Conservation (phyloP, 2,329 filamentous ascomycete species). For the Ambrosiella cleistominuta region DNA sequence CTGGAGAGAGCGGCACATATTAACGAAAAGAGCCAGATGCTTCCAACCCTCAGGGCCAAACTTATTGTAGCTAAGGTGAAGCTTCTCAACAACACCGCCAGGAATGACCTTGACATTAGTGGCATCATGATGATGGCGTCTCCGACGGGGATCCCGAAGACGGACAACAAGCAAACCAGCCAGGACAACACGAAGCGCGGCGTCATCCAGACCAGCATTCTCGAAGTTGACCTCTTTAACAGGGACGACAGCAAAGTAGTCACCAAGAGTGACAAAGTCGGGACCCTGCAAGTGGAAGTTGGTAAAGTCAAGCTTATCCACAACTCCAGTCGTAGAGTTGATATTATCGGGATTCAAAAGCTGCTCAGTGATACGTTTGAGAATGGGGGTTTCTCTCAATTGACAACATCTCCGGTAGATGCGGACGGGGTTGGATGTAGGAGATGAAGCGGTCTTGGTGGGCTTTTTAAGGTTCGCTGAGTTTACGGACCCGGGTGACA, state of each 20-base stretch:
- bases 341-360: conserved; percentile 54
- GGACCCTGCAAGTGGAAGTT: conserved; percentile 68
- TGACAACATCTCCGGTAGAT: conserved; percentile 94
- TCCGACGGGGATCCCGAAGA: conserved; percentile 36
- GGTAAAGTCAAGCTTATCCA: conserved; percentile 67
- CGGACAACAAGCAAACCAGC: conserved; percentile 72
- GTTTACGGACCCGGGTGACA: conserved; percentile 14
- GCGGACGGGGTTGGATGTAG: conserved; percentile 77
- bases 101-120: conserved; percentile 26
- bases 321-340: conserved; percentile 50
- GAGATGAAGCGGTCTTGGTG: conserved; percentile 24
- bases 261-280: conserved; percentile 73
- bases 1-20: conserved; percentile 75
- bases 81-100: conserved; percentile 64
- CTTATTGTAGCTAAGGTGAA: conserved; percentile 84
- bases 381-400: conserved; percentile 74
- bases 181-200: conserved; percentile 70
- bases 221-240: conserved; percentile 74
- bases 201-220: conserved; percentile 72
- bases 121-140: conserved; percentile 12
- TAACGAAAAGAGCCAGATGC: conserved; percentile 73
- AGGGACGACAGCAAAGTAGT: conserved; percentile 86
- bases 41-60: conserved; percentile 80
- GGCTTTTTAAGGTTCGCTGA: conserved; percentile 28
- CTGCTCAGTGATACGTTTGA: conserved; percentile 84